Base-by-base conservation (phyloP, 1,284 basidiomycete species). In the Ustilago cynodontis region DNA sequence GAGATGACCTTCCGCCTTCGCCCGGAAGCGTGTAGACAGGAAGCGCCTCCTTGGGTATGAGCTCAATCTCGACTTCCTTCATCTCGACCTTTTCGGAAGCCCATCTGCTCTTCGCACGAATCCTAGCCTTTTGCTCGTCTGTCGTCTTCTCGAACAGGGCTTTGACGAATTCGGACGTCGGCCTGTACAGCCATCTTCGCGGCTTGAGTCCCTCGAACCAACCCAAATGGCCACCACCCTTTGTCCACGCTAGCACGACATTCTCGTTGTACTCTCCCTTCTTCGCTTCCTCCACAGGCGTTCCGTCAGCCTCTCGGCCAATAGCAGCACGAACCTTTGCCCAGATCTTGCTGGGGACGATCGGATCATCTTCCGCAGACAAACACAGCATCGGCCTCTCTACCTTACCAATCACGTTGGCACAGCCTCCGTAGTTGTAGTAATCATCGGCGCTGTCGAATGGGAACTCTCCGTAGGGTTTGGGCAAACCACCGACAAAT, bases 351-450 rank as follows among this genome's bases (percentile, higher is more conserved):
- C 51, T 49, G 0, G 87, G 92, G 26, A 98, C 91, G 54, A 90
- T 88, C 2, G 97, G 97, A 87, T 99, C 96, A 86, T 99, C 95
- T 43, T 90, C 90, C 1, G 96, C 90, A 83, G 94, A 96, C 78
- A 99, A 89, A 10, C 92, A 91, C 9, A 99, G 89, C 82, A 93
- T 61, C 0, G 86, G 87, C 1, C 86, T 71, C 28, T 74, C 56
- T 29, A 87, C 79, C 14, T 77, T 50, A 14, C 35, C 33, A 5
- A 87, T 65, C 8, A 71, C 49, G 33, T 80, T 80, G 16, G 78
- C 78, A 13, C 81, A 77, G 33, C 73, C 81, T 53, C 80, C 75
- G 61, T 66, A 59, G 69, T 65, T 85, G 86, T 99, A 99, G 87
- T 99, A 99, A 49, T 90, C 92, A 31, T 90, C 87, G 2, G 92